Base-by-base conservation (phyloP, 75 land plant species). In the Cunninghamia lanceolata region DNA sequence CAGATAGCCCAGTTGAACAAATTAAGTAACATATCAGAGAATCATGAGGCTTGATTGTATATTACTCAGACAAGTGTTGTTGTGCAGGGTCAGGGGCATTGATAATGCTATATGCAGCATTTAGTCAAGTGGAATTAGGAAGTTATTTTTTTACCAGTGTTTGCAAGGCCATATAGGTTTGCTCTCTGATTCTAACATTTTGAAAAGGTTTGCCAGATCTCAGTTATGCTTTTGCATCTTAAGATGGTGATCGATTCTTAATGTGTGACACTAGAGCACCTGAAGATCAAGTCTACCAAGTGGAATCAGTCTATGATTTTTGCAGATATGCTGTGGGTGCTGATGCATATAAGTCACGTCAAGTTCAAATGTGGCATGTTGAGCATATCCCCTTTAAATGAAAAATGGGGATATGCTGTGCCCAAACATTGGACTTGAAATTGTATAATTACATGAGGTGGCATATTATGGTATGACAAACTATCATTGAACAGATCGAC, bases 1-100 rank as follows among this genome's bases (percentile, higher is more conserved):
- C 95, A 94, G 54, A 94, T 93, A 73, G 77, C 93, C 32, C 91
- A 94, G 82, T 53, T 94, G 82, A 89, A 88, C 85, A 87, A 66
- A 30, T 68, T 93, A 84, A 83, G 89, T 45, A 80, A 40, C 46
- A 80, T 80, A 80, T 45, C 47, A 80, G 82, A 80, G 82, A 80
- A 80, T 25, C 50, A 43, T 43, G 82, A 80, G 21, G 50, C 47
- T 45, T 80, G 82, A 45, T 45, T 32, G 42, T 77, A 77, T 21
- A 19, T 77, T 3, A 45, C 30, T 80, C 32, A 40, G 47, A 40
- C 32, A 45, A 80, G 2, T 28, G 46, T n/a, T 34, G 50, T 43
- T 45, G 47, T 28, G 11, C 42, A 19, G 43, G 38, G 42, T 40
- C 80, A 21, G 21, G 80, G 45, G 45, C 43, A 39, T 40, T 21